Conservation (phyloP, 2,329 filamentous ascomycete species). For the Colletotrichum sp. region DNA sequence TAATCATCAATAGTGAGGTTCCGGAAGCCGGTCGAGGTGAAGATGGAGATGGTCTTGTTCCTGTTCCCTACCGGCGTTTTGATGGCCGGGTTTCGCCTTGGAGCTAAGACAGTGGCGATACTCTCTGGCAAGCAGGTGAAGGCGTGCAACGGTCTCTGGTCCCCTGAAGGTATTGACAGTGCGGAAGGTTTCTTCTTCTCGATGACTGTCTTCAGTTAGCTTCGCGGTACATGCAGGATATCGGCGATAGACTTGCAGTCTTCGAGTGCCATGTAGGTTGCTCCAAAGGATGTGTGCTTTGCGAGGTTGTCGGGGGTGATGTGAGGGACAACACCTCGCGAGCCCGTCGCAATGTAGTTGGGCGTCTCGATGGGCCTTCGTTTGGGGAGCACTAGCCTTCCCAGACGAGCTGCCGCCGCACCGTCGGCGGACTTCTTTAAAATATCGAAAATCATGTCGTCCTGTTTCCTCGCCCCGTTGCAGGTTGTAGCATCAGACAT, state of each 20-base stretch:
- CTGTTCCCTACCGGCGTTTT: slow-evolving; percentile 74
- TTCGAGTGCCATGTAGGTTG: slow-evolving; percentile 84
- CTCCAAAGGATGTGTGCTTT: slow-evolving; percentile 68
- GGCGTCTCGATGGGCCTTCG: slow-evolving; percentile 79
- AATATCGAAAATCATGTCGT: slow-evolving; percentile 50
- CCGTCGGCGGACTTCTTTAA: slow-evolving; percentile 44
- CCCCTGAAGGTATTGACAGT: slow-evolving; percentile 31
- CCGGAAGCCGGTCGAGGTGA: slow-evolving; percentile 87
- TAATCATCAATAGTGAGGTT: slow-evolving; percentile 74
- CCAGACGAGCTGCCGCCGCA: slow-evolving; percentile 65
- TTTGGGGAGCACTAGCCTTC: slow-evolving; percentile 65
- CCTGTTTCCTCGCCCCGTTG: slow-evolving; percentile 12
- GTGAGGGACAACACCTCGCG: slow-evolving; percentile 86
- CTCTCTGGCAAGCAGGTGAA: slow-evolving; percentile 77
- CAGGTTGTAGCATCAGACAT: slow-evolving; percentile 23
- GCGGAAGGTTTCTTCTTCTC: slow-evolving; percentile 59
- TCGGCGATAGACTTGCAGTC: slow-evolving; percentile 73
- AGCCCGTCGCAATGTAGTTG: slow-evolving; percentile 79
- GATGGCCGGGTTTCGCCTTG: slow-evolving; percentile 80
- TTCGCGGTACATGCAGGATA: slow-evolving; percentile 3
- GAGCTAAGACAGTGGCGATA: slow-evolving; percentile 73
- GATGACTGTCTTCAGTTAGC: slow-evolving; percentile 48
- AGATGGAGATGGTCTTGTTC: slow-evolving; percentile 73
- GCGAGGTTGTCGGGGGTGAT: slow-evolving; percentile 83
- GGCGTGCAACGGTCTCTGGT: slow-evolving; percentile 67